phyloP scores from a whole-genome alignment of 2,329 filamentous ascomycete genomes.

The Diaporthe longicolla region DNA sequence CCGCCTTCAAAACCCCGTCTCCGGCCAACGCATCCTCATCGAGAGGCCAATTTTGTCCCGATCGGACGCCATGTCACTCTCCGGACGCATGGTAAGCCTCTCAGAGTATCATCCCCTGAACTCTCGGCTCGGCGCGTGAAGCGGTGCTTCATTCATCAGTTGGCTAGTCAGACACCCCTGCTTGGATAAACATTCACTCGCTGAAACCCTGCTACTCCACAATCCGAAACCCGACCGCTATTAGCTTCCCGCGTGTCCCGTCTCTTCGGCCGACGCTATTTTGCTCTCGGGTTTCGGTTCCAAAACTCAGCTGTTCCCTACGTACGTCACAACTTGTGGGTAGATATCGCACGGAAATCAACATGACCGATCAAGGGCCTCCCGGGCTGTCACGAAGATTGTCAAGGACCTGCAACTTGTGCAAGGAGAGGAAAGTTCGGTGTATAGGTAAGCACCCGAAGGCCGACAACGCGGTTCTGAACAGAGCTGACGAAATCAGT shows the following conservation, averaged over 20 bases:
- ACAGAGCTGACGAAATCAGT: not conserved
- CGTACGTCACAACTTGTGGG: not conserved
- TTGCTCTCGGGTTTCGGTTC: not conserved
- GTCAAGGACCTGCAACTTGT: slow-evolving; percentile 7
- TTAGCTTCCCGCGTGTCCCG: not conserved
- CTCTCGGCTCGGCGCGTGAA: not conserved
- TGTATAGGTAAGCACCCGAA: not conserved
- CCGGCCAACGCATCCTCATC: too few relatives aligned
- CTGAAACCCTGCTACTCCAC: not conserved
- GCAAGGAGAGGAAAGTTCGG: slow-evolving; percentile 22
- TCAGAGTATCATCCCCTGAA: not conserved
- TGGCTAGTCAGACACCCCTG: not conserved
- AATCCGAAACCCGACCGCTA: not conserved
- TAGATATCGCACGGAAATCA: rapidly evolving
- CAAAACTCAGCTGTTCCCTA: not conserved
- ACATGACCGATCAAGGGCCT: not conserved
- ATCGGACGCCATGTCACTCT: too few relatives aligned
- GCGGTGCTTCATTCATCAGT: not conserved
- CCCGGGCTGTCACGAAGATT: not conserved
- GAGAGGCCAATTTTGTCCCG: too few relatives aligned
- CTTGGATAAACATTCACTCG: not conserved
- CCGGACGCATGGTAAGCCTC: too few relatives aligned
- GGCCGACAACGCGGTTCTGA: too few relatives aligned
- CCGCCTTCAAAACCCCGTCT: not conserved
- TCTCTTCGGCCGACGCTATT: not conserved